Percentiles rank a stretch among this genome's conserved stretches.
These are phyloP conservation scores for Diutina sp. DNA, from an alignment of 1,139 yeast species.

Conservation along the genomic window DNA sequence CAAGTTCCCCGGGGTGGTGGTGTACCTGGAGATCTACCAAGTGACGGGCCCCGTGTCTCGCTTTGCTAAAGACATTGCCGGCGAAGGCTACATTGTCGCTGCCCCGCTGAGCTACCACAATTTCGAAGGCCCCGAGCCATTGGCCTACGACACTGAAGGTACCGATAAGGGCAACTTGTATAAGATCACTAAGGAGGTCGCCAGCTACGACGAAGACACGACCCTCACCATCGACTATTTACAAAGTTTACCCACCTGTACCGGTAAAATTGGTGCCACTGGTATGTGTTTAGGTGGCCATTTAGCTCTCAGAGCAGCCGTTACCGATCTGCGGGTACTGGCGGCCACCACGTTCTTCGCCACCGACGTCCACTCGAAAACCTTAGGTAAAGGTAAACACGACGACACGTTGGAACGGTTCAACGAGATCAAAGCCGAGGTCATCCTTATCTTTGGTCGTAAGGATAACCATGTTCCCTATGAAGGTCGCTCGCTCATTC, in stretches of 20 bases:
- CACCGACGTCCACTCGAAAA: conserved; percentile 61
- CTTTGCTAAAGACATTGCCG: conserved; percentile 67
- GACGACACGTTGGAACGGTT: conserved; percentile 55
- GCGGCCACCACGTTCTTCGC: conserved; percentile 74
- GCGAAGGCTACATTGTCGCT: conserved; percentile 67
- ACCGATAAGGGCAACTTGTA: conserved; percentile 64
- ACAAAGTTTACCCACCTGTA: conserved; percentile 44
- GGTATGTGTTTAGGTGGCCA: conserved; percentile 89
- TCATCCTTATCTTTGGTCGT: conserved; percentile 63
- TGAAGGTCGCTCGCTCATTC: conserved; percentile 62
- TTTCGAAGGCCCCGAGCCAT: conserved; percentile 48
- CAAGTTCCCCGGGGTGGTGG: conserved; percentile 69
- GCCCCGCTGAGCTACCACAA: conserved; percentile 75
- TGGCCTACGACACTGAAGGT: conserved; percentile 60
- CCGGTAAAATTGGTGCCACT: conserved; percentile 67
- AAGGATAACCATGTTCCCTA: conserved; percentile 74
- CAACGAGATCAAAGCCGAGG: conserved; percentile 43
- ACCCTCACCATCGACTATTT: conserved; percentile 53
- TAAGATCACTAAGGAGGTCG: conserved; percentile 55
- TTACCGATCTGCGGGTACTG: conserved; percentile 43
- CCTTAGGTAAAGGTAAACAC: conserved; percentile 48
- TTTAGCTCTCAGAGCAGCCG: conserved; percentile 60
- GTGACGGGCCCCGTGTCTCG: conserved; percentile 71
- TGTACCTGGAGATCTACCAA: conserved; percentile 72
- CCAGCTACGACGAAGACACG: conserved; percentile 69